Conservation (phyloP, 140 eudicot species). For the Oenanthe javanica region DNA sequence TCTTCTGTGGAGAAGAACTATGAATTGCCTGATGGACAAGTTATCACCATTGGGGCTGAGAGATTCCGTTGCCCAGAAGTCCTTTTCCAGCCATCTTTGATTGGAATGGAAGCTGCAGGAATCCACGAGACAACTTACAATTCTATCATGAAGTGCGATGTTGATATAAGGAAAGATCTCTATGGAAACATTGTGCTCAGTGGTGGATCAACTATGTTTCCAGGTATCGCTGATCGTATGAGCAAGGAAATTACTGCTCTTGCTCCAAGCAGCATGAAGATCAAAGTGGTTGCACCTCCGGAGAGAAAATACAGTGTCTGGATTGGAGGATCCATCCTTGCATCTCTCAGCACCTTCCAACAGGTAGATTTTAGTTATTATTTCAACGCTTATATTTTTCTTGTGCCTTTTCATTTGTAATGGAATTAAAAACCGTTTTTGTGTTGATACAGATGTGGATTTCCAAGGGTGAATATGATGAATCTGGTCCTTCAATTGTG, state of each 20-base stretch:
- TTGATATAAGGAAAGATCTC: slow-evolving; percentile 64
- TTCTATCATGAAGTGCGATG: slow-evolving; percentile 77
- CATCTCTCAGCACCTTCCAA: slow-evolving; percentile 28
- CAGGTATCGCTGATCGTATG: slow-evolving; percentile 79
- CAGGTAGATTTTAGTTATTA: background rate
- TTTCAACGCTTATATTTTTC: background rate
- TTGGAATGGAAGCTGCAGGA: slow-evolving; percentile 81
- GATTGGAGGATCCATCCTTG: slow-evolving; percentile 52
- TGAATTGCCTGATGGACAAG: slow-evolving; percentile 73
- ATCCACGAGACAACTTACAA: slow-evolving; percentile 72
- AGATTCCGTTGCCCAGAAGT: slow-evolving; percentile 72
- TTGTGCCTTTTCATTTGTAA: background rate
- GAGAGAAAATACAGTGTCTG: slow-evolving; percentile 71
- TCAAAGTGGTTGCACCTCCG: slow-evolving; percentile 77
- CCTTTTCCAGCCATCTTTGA: slow-evolving; percentile 59
- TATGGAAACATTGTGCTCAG: slow-evolving; percentile 67
- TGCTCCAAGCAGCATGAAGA: slow-evolving; percentile 83
- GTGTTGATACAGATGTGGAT: slow-evolving; percentile 14
- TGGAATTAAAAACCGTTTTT: background rate
- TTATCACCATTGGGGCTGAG: slow-evolving; percentile 60
- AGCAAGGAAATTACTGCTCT: slow-evolving; percentile 80
- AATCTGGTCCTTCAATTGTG: slow-evolving; percentile 17
- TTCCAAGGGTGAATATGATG: slow-evolving; percentile 20
- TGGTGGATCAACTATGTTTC: slow-evolving; percentile 83
- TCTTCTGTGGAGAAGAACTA: slow-evolving; percentile 68